These are phyloP conservation scores for Barnettozyma populi DNA, from an alignment of 805 yeast genomes.

Conservation along the genomic window DNA sequence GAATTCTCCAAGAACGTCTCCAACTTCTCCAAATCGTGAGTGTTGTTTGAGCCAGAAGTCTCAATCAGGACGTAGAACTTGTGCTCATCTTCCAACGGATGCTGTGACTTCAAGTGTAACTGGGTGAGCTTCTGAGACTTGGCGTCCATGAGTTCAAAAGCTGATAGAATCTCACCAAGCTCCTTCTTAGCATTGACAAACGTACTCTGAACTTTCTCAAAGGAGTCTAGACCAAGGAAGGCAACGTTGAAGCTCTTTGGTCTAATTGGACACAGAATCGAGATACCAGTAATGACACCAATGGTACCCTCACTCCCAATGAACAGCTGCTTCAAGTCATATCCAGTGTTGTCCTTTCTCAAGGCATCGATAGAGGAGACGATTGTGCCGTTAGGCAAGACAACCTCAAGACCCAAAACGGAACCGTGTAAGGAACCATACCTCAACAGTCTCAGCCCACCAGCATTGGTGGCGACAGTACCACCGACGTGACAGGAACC, in stretches of 20 bases:
- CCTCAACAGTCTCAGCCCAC: constrained; percentile 81
- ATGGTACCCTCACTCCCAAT: constrained; percentile 94
- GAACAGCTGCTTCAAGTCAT: constrained; percentile 85
- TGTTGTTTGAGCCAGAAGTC: constrained; percentile 92
- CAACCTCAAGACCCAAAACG: constrained; percentile 87
- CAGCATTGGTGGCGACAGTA: constrained; percentile 92
- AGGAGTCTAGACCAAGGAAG: constrained; percentile 73
- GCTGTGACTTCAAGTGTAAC: constrained; percentile 51
- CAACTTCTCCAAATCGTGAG: constrained; percentile 88
- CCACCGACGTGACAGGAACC: constrained; percentile 97
- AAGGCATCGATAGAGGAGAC: constrained; percentile 76
- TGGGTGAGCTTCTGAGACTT: constrained; percentile 62
- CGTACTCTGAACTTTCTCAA: constrained; percentile 77
- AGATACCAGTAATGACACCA: constrained; percentile 86
- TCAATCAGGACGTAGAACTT: constrained; percentile 91
- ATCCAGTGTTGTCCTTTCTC: constrained; percentile 94
- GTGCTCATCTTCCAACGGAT: constrained; percentile 78
- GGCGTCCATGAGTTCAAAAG: constrained; percentile 90
- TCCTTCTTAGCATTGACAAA: constrained; percentile 75
- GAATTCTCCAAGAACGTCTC: constrained; percentile 77
- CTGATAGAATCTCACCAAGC: constrained; percentile 80
- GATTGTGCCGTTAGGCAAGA: constrained; percentile 84
- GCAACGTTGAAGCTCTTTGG: constrained; percentile 86
- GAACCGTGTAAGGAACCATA: constrained; percentile 92
- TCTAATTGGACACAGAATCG: constrained; percentile 83